Evolutionary conservation across 2,329 filamentous ascomycete species (phyloP).

Genomic region (Daldinia sp.): DNA sequence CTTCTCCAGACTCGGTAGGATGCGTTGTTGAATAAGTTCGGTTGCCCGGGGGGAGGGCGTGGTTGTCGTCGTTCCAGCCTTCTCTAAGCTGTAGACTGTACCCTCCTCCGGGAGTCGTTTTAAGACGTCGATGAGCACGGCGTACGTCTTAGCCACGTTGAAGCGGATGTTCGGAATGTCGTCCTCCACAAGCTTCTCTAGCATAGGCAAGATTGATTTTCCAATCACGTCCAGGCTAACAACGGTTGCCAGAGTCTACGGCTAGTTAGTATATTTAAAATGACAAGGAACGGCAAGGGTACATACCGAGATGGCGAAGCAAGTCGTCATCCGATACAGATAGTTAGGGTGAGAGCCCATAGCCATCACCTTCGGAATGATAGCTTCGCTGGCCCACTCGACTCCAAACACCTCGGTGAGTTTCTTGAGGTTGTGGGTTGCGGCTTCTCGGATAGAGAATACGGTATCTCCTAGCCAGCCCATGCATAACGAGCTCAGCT

Average conservation of each 20-base stretch:
- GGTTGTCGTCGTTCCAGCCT: conserved; percentile 67
- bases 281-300: background rate
- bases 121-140: conserved; percentile 87
- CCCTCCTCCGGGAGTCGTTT: conserved; percentile 89
- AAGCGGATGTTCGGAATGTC: conserved; percentile 99
- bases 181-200: conserved; percentile 91
- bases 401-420: conserved; percentile 98
- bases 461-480: conserved; percentile 98
- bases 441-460: conserved; percentile 97
- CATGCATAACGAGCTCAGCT: conserved; percentile 95
- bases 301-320: conserved; percentile 96
- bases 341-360: conserved; percentile 99
- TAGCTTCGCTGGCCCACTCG: conserved; percentile 95
- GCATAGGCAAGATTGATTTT: conserved; percentile 91
- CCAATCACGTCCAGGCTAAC: conserved; percentile 94
- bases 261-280: conserved; percentile 26
- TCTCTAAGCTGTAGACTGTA: conserved; percentile 85
- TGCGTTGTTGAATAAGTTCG: conserved; percentile 83
- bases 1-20: conserved; percentile 91
- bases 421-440: conserved; percentile 97
- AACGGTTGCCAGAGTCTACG: conserved; percentile 88
- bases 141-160: conserved; percentile 98
- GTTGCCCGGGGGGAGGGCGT: conserved; percentile 75
- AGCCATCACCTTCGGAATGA: conserved; percentile 97
- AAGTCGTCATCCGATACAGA: conserved; percentile 99